Base-by-base conservation (phyloP, 2,329 filamentous ascomycete species). In the Diplodia intermedia region DNA sequence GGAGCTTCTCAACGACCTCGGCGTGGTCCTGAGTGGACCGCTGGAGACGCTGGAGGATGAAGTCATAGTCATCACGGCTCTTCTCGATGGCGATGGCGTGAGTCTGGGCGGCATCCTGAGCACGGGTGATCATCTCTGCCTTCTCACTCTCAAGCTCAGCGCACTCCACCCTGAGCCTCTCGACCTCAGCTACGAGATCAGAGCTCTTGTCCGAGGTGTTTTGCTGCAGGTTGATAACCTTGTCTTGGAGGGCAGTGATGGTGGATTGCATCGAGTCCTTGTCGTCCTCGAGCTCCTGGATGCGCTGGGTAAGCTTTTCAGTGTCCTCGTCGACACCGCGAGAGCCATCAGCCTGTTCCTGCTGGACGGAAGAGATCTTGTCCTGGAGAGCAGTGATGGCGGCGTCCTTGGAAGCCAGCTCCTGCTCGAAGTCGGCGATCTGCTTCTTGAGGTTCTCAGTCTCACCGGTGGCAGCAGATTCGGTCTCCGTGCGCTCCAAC, bases 181-280 rank as follows among this genome's bases (percentile, higher is more conserved):
- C 65, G 15, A 68, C 66, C 56, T 68, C 66, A 23, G 56, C 66
- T 14, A 52, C 56, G 23, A 61, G 55, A 18, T 61, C 66, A 23
- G 55, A 61, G 47, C 56, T 61, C 33, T 62, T 55, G 20, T 63
- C 66, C 8, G 57, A 52, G 36, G 38, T 65, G 36, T 63, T 31
- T n/a, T 63, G 66, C 60, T 68, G 55, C 18, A 67, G 56, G 33
- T 33, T 23, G 49, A 62, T 57, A 15, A 62, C 49, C 66, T 62
- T 67, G 23, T 67, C 66, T 36, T 67, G 66, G 4, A 67, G 66
- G 31, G 55, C 55, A 11, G 55, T 18, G 31, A 67, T 65, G 38
- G 57, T 68, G 7, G 66, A 61, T 20, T 65, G 49, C 57, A 68
- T 63, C 18, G 66, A 55, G 7, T 50, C 23, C 60, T 68, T 65